phyloP scores from a whole-genome alignment of 306 rosid species.

The Ormosia semicastrata region DNA sequence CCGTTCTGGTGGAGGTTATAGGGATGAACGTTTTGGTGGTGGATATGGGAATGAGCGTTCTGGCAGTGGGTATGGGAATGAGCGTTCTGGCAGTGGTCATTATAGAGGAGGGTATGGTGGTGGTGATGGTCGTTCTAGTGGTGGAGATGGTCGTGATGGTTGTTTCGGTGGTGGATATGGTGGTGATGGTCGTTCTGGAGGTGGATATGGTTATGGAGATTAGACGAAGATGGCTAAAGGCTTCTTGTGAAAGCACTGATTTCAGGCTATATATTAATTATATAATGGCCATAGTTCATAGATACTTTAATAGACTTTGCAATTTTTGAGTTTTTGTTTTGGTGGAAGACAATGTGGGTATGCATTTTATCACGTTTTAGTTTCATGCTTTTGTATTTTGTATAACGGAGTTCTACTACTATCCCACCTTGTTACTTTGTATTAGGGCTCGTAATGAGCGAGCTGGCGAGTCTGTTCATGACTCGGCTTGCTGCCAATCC shows the following conservation, averaged over 20 bases:
- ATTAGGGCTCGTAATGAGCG: background rate
- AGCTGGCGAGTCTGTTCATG: background rate
- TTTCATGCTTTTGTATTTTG: background rate
- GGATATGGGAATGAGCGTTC: background rate
- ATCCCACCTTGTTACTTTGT: background rate
- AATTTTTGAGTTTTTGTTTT: background rate
- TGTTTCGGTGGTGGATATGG: background rate
- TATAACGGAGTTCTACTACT: background rate
- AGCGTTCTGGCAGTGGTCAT: too few species aligned
- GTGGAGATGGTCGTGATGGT: background rate
- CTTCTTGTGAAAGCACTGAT: background rate
- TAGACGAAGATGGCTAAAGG: constrained; percentile 3
- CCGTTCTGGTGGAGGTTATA: background rate
- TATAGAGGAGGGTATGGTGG: too few species aligned
- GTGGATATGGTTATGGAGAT: background rate
- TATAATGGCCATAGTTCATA: background rate
- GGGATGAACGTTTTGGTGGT: background rate
- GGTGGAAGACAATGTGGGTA: background rate
- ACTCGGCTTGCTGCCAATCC: background rate
- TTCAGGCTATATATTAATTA: background rate
- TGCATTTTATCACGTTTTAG: background rate
- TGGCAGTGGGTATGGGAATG: background rate
- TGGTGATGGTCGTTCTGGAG: background rate
- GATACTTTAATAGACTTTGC: background rate
- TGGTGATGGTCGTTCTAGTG: background rate